These are phyloP conservation scores for Fragilaria radians DNA, from an alignment of 108 stramenopile species.

Conservation along the genomic window DNA sequence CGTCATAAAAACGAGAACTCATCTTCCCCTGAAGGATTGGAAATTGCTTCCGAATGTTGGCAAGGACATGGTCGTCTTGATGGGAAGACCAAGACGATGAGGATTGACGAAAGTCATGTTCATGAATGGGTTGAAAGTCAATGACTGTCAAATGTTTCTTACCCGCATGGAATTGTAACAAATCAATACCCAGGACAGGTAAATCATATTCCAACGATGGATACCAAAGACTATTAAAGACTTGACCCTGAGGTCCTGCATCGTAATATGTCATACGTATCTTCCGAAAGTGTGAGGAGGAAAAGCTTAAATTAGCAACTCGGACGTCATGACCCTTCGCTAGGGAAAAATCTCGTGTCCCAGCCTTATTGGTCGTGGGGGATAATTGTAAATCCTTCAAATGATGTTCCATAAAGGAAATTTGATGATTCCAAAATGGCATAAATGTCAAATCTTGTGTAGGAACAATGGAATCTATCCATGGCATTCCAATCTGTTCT, in stretches of 20 bases:
- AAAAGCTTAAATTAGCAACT: neutral
- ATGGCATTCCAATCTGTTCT: constrained; percentile 3
- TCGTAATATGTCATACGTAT: constrained; percentile 50
- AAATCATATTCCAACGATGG: constrained; percentile 24
- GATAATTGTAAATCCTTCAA: neutral
- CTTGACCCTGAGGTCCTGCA: constrained; percentile 34
- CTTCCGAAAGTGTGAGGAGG: constrained; percentile 6
- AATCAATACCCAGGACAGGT: constrained; percentile 83
- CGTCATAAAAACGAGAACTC: constrained; percentile 91
- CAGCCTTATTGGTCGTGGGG: neutral
- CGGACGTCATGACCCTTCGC: neutral
- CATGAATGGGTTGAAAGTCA: constrained; percentile 80
- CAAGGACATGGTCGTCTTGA: constrained; percentile 16
- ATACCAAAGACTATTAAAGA: constrained; percentile 32
- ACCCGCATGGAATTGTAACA: constrained; percentile 62
- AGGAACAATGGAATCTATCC: neutral
- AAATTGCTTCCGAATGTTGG: constrained; percentile 76
- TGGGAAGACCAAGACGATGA: neutral
- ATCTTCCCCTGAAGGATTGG: constrained; percentile 80
- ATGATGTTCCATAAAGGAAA: neutral
- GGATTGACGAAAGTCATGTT: too few species aligned
- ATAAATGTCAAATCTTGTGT: constrained; percentile 2
- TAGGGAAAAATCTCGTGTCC: neutral
- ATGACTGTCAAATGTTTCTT: constrained; percentile 73
- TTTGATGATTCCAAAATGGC: constrained; percentile 2